A percentile compares a stretch with the other conserved stretches of the same genome.
Evolutionary conservation across 2,329 filamentous ascomycete species (phyloP).

Genomic region (Aspergillus sp.): DNA sequence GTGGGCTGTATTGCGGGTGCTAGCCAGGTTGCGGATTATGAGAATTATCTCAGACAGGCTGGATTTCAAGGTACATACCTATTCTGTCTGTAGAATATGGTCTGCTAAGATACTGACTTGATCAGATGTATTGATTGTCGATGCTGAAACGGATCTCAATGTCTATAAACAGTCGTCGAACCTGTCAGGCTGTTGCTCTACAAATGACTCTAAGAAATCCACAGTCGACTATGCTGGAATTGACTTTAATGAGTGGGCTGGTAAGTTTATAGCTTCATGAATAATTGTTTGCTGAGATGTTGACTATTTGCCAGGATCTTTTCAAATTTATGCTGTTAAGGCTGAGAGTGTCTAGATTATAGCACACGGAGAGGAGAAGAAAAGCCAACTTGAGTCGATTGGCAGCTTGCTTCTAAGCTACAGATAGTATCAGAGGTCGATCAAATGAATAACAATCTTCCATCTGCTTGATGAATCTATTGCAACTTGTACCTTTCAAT

Average conservation of each 20-base stretch:
- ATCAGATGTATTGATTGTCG: constrained; percentile 41
- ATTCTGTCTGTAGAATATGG: neutral
- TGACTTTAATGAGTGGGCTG: constrained; percentile 50
- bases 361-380: too few relatives aligned
- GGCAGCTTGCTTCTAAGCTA: too few relatives aligned
- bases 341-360: constrained; percentile 4
- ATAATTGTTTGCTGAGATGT: neutral
- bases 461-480: too few relatives aligned
- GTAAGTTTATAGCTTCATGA: constrained; percentile 28
- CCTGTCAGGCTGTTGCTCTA: constrained; percentile 11
- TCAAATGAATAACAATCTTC: too few relatives aligned
- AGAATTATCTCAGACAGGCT: constrained; percentile 45
- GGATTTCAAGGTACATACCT: constrained; percentile 46
- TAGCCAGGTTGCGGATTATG: constrained; percentile 49
- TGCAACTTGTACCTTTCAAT: too few relatives aligned
- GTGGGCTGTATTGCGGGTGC: constrained; percentile 59
- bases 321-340: constrained; percentile 50
- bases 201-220: neutral
- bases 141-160: constrained; percentile 46
- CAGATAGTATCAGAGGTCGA: too few relatives aligned
- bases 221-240: constrained; percentile 18
- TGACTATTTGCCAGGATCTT: constrained; percentile 34
- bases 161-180: constrained; percentile 32
- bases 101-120: neutral
- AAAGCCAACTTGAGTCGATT: too few relatives aligned